A percentile compares a stretch with the other conserved stretches of the same genome.
phyloP scores from a whole-genome alignment of 2,329 filamentous ascomycete genomes.

The Trichoderma oligosporum region DNA sequence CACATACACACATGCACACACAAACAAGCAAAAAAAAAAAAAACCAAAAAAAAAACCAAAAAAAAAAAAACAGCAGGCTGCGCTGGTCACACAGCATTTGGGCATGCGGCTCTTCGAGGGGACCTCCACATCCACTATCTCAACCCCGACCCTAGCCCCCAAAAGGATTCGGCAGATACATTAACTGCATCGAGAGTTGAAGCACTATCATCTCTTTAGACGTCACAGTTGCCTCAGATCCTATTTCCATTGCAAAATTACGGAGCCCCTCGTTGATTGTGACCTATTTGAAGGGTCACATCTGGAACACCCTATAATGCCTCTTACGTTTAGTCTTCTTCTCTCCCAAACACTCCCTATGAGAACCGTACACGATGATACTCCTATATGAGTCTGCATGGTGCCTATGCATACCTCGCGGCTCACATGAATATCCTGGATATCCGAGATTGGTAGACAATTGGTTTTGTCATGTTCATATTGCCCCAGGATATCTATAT shows the following conservation, averaged over 20 bases:
- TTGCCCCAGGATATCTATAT: neutral
- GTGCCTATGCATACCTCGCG: conserved; percentile 31
- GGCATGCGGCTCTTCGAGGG: conserved; percentile 16
- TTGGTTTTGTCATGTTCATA: neutral
- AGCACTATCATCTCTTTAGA: neutral
- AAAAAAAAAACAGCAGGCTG: conserved; percentile 9
- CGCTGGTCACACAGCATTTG: conserved; percentile 14
- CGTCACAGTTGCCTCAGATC: neutral
- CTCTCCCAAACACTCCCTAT: conserved; percentile 3
- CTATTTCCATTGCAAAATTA: neutral
- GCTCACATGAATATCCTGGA: conserved; percentile 34
- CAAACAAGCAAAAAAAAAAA: too few species aligned
- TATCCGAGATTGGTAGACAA: neutral
- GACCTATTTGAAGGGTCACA: conserved; percentile 5
- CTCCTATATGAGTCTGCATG: conserved; percentile 12
- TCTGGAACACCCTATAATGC: neutral
- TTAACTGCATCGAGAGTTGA: neutral
- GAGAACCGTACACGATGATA: conserved; percentile 13
- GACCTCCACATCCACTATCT: neutral
- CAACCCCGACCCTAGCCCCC: neutral
- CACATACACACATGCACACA: too few species aligned
- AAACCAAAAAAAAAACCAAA: too few species aligned
- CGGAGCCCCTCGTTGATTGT: conserved; percentile 1
- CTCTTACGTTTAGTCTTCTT: conserved; percentile 1
- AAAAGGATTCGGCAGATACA: neutral